Evolutionary conservation across 2,329 filamentous ascomycete species (phyloP), one percentile per base, ranked within the genome.

Genomic region (Trematosphaeria pertusa): DNA sequence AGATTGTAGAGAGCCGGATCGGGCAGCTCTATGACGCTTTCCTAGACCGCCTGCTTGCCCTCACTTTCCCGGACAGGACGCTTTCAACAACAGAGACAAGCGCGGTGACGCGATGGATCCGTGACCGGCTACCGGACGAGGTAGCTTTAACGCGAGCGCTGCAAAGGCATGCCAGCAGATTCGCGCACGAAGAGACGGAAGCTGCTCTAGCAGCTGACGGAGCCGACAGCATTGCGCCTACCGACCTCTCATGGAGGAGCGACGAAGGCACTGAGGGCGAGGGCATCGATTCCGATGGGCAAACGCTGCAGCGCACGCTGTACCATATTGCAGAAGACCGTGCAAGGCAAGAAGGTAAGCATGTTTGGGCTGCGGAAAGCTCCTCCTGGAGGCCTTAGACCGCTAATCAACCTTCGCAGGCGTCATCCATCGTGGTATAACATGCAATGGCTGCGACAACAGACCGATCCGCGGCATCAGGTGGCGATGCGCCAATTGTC

Each of bases 301-400:
- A 94, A 63, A 92, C 91, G 50, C 85, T 96, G 37, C 87, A 95
- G 35, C 89, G 86, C 52, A 78, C 97, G 2, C 79, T 97, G 1
- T 97, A 96, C 67, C 85, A 92, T 48, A 95, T 97, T 36, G 95
- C 92, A 0, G 92, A 97, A 71, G 91, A 97, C 58, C 92, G 96
- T 67, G 91, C 92, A 1, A 84, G 87, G 45, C 82, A 89, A 40
- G 93, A 63, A 24, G 59, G 61, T 4, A 7, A 7, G 24, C 24
- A 7, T 28, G 24, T 12, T n/a, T n/a, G n/a, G n/a, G n/a, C n/a
- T n/a, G n/a, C n/a, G n/a, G n/a, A n/a, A n/a, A n/a, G n/a, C n/a
- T n/a, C n/a, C n/a, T n/a, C n/a, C n/a, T n/a, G n/a, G n/a, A n/a
- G n/a, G n/a, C n/a, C n/a, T n/a, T n/a, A n/a, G n/a, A n/a, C n/a